phyloP scores from a whole-genome alignment of 2,329 filamentous ascomycete species.

The Amphichorda felina region DNA sequence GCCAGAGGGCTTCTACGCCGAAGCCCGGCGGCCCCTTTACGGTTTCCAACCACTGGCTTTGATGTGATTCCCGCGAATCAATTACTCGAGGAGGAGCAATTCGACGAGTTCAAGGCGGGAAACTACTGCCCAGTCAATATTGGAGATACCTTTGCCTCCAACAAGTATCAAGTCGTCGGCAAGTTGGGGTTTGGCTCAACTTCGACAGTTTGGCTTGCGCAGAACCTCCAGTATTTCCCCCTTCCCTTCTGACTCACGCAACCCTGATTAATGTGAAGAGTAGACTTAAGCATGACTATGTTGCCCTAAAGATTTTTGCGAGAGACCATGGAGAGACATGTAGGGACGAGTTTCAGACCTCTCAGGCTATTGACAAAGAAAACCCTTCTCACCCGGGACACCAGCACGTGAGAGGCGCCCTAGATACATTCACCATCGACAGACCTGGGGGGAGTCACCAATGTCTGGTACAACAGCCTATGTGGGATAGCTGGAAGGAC shows the following conservation, averaged over 20 bases:
- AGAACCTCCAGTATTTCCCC: slow-evolving; percentile 16
- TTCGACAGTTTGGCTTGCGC: slow-evolving; percentile 6
- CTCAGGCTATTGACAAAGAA: no score
- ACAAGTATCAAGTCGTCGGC: slow-evolving; percentile 10
- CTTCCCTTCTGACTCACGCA: slow-evolving; percentile 29
- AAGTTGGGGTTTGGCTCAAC: slow-evolving; percentile 12
- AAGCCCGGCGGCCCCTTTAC: no score
- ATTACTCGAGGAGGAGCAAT: no score
- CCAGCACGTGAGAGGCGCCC: slow-evolving; percentile 14
- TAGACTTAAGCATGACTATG: slow-evolving; percentile 13
- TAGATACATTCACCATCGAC: slow-evolving; percentile 23
- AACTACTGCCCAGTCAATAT: slow-evolving; percentile 10
- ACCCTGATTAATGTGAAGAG: slow-evolving; percentile 18
- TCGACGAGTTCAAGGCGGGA: no score
- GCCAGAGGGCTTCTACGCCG: no score
- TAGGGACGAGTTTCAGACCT: slow-evolving; percentile 23
- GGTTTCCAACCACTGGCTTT: no score
- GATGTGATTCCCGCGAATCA: no score
- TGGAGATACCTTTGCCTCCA: slow-evolving; percentile 9
- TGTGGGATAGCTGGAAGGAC: slow-evolving; percentile 8
- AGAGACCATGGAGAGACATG: slow-evolving; percentile 16
- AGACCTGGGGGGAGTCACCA: slow-evolving; percentile 21
- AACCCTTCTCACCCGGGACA: slow-evolving; percentile 19
- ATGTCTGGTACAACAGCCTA: slow-evolving; percentile 25
- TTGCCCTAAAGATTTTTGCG: slow-evolving; percentile 20